Evolutionary conservation across 768 basidiomycete genomes (phyloP).

Genomic region (Trametes gibbosa): DNA sequence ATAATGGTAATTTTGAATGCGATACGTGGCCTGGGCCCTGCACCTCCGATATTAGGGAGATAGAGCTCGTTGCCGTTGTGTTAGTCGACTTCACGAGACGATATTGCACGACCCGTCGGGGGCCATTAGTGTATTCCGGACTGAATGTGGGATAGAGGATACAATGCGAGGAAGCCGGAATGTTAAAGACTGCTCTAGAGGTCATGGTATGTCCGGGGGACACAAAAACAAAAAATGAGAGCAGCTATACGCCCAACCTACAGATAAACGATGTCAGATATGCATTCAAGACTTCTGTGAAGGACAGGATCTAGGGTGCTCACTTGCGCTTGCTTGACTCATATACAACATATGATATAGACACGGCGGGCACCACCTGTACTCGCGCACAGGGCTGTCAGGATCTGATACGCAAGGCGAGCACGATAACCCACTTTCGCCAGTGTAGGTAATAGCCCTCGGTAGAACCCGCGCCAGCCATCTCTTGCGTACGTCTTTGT

Average conservation of each 20-base stretch:
- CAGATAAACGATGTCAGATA: slow-evolving; percentile 6
- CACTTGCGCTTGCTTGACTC: slow-evolving; percentile 82
- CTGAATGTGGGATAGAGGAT: slow-evolving; percentile 20
- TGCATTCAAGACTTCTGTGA: not conserved
- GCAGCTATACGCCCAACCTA: slow-evolving; percentile 51
- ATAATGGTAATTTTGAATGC: not conserved
- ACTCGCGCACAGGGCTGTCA: not conserved
- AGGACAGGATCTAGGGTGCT: slow-evolving; percentile 24
- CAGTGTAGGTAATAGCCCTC: slow-evolving; percentile 86
- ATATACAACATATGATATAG: slow-evolving; percentile 95
- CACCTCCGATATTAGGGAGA: no score
- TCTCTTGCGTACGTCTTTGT: slow-evolving; percentile 77
- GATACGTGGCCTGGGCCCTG: no score
- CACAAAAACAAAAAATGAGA: slow-evolving; percentile 16
- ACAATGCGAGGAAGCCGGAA: slow-evolving; percentile 17
- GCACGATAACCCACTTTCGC: slow-evolving; percentile 63
- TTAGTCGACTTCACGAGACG: not conserved
- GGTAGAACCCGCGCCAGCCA: slow-evolving; percentile 94
- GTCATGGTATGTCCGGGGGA: slow-evolving; percentile 10
- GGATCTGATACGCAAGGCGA: slow-evolving; percentile 11
- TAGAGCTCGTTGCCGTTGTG: not conserved
- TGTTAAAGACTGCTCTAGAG: slow-evolving; percentile 7
- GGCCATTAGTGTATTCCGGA: slow-evolving; percentile 13
- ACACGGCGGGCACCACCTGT: slow-evolving; percentile 93
- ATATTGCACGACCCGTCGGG: not conserved